Conservation (phyloP, 1,139 yeast species). For the Suhomyces choctaworum region DNA sequence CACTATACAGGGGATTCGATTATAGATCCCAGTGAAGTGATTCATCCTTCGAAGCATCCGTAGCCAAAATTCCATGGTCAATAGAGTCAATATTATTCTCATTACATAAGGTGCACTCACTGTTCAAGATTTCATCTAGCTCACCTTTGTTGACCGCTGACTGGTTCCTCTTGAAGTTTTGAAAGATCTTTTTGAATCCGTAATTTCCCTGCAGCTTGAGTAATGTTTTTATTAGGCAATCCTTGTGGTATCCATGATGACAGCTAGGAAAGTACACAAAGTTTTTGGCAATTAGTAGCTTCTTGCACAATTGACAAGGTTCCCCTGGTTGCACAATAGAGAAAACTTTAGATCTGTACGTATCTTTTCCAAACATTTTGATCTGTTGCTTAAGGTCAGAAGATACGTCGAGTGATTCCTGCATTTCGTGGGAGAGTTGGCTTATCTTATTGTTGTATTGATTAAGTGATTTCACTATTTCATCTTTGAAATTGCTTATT, state of each 20-base stretch:
- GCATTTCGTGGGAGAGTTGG: constrained; percentile 72
- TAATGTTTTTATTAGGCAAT: constrained; percentile 68
- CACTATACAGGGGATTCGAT: too few relatives aligned
- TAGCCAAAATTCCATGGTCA: constrained; percentile 49
- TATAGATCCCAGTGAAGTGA: constrained; percentile 30
- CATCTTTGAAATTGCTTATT: constrained; percentile 81
- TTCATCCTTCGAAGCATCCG: constrained; percentile 22
- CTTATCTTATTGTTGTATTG: constrained; percentile 65
- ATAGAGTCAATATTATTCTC: constrained; percentile 70
- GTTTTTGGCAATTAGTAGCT: constrained; percentile 67
- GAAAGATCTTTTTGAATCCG: constrained; percentile 56
- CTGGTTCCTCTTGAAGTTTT: constrained; percentile 19
- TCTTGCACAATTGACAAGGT: constrained; percentile 71
- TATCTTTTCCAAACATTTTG: constrained; percentile 43
- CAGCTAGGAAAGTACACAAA: constrained; percentile 84
- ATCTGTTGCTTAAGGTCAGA: constrained; percentile 63
- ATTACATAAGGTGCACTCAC: constrained; percentile 79
- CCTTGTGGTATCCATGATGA: constrained; percentile 86
- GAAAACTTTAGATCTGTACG: constrained; percentile 37
- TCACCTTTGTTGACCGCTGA: constrained; percentile 31
- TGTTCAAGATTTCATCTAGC: constrained; percentile 60
- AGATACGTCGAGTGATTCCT: constrained; percentile 66
- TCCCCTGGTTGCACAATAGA: constrained; percentile 77
- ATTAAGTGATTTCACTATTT: constrained; percentile 76
- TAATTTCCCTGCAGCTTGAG: constrained; percentile 65